Evolutionary conservation across 2,329 filamentous ascomycete species (phyloP).

Genomic region (Immersiporthe knoxdaviesiana): DNA sequence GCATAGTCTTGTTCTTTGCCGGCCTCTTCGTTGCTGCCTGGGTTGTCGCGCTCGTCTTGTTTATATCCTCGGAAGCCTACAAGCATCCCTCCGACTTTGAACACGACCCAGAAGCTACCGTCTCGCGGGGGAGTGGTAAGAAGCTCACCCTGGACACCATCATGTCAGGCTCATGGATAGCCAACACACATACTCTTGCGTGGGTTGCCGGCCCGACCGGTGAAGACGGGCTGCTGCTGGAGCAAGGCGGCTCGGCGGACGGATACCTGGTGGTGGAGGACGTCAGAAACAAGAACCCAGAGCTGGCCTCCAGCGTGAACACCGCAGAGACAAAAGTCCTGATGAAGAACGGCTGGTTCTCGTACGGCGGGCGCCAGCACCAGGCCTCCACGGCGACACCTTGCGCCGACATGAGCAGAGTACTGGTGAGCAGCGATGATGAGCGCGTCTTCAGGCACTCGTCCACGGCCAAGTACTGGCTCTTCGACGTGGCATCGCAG

Average conservation of each 20-base stretch:
- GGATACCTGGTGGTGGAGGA: constrained; percentile 87
- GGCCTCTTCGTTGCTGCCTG: constrained; percentile 68
- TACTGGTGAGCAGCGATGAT: constrained; percentile 75
- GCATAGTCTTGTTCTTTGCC: constrained; percentile 63
- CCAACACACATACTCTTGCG: constrained; percentile 67
- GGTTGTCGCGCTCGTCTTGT: constrained; percentile 68
- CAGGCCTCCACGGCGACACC: constrained; percentile 69
- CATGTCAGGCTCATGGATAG: constrained; percentile 65
- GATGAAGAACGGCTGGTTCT: constrained; percentile 71
- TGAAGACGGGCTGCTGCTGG: constrained; percentile 83
- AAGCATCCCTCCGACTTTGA: constrained; percentile 63
- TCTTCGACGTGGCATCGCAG: constrained; percentile 86
- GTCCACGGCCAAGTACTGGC: constrained; percentile 83
- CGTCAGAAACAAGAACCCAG: constrained; percentile 57
- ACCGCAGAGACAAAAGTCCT: constrained; percentile 65
- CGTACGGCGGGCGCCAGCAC: constrained; percentile 58
- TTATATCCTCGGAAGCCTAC: constrained; percentile 68
- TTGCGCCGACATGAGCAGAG: constrained; percentile 82
- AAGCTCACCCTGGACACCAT: constrained; percentile 75
- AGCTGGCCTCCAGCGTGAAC: constrained; percentile 41
- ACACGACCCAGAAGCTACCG: constrained; percentile 70
- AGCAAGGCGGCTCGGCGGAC: constrained; percentile 65
- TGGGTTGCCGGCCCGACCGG: constrained; percentile 78
- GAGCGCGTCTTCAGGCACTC: constrained; percentile 89
- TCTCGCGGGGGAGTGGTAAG: constrained; percentile 66